Conservation (phyloP, 495 filamentous ascomycete genomes). For the Margaritispora aquatica region DNA sequence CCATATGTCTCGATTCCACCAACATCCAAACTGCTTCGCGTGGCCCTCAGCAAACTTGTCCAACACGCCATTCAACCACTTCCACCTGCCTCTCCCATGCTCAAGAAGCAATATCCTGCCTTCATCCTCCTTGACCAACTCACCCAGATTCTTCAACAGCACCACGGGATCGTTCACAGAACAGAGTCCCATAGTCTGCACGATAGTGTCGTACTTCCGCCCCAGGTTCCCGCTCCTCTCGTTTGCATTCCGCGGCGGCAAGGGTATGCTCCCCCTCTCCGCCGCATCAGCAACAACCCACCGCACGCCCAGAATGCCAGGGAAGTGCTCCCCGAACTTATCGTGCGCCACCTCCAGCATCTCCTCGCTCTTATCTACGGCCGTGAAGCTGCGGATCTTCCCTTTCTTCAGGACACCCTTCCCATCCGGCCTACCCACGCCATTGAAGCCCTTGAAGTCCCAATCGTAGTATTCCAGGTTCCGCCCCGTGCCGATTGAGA, state of each 20-base stretch:
- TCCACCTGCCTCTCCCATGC: slow-evolving; percentile 76
- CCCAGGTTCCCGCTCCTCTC: slow-evolving; percentile 18
- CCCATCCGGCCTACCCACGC: slow-evolving; percentile 5
- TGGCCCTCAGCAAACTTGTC: slow-evolving; percentile 73
- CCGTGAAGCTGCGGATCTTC: slow-evolving; percentile 37
- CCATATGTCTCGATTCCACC: slow-evolving; percentile 94
- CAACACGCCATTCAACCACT: slow-evolving; percentile 71
- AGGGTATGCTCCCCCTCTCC: slow-evolving; percentile 19
- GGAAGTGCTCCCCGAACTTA: slow-evolving; percentile 51
- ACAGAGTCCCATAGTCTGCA: slow-evolving; percentile 93
- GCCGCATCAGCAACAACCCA: slow-evolving; percentile 36
- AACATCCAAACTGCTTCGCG: slow-evolving; percentile 84
- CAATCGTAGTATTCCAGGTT: slow-evolving; percentile 72
- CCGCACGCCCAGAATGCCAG: slow-evolving; percentile 20
- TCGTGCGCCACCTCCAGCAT: slow-evolving; percentile 58
- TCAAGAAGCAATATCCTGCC: slow-evolving; percentile 83
- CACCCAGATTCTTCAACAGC: slow-evolving; percentile 56
- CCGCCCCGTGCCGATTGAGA: slow-evolving; percentile 85
- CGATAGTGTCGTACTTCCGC: slow-evolving; percentile 68
- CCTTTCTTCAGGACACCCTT: slow-evolving; percentile 23
- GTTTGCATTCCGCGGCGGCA: slow-evolving; percentile 17
- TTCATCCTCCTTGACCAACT: slow-evolving; percentile 40
- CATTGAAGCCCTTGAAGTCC: slow-evolving; percentile 24
- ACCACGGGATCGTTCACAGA: slow-evolving; percentile 68
- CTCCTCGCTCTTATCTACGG: slow-evolving; percentile 55